A percentile compares a stretch with the other conserved stretches of the same genome.
Conservation (phyloP, 139 green algal genomes). For the Ostreobium quekettii region DNA sequence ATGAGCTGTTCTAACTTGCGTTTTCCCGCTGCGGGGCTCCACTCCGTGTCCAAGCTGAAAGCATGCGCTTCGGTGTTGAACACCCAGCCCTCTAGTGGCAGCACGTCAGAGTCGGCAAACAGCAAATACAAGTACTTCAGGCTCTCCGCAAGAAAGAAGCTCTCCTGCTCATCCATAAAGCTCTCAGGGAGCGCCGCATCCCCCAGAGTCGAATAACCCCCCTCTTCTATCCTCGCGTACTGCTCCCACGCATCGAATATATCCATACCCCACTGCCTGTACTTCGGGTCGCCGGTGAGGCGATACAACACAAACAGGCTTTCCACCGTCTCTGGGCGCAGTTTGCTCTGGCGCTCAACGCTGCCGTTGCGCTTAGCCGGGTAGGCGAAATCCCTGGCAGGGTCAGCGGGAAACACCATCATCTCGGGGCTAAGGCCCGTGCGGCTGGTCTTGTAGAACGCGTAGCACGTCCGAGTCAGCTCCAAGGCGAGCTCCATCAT, state of each 20-base stretch:
- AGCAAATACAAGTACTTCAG: conserved; percentile 84
- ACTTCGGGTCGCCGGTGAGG: conserved; percentile 55
- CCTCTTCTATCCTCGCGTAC: conserved; percentile 36
- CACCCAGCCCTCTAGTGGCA: conserved; percentile 68
- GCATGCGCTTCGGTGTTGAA: conserved; percentile 83
- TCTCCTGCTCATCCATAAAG: conserved; percentile 38
- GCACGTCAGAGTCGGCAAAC: conserved; percentile 52
- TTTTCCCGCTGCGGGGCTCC: not conserved
- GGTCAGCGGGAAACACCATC: conserved; percentile 31
- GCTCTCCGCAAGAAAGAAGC: conserved; percentile 77
- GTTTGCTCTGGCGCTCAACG: conserved; percentile 49
- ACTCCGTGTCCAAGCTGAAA: not conserved
- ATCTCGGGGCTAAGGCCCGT: conserved; percentile 56
- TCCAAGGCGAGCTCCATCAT: not conserved
- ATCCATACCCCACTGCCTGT: conserved; percentile 70
- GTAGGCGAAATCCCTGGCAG: not conserved
- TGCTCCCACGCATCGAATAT: conserved; percentile 72
- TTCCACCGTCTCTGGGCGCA: conserved; percentile 77
- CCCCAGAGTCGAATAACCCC: conserved; percentile 57
- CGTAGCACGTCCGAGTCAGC: not conserved
- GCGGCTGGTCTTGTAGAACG: conserved; percentile 10
- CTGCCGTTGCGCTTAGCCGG: too few relatives aligned
- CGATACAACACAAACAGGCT: conserved; percentile 73
- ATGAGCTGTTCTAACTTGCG: too few relatives aligned
- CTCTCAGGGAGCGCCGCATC: conserved; percentile 26